Percentiles rank a stretch among this genome's conserved stretches.
phyloP scores from a whole-genome alignment of 805 yeast genomes.

The Tetrapisispora fleetii region DNA sequence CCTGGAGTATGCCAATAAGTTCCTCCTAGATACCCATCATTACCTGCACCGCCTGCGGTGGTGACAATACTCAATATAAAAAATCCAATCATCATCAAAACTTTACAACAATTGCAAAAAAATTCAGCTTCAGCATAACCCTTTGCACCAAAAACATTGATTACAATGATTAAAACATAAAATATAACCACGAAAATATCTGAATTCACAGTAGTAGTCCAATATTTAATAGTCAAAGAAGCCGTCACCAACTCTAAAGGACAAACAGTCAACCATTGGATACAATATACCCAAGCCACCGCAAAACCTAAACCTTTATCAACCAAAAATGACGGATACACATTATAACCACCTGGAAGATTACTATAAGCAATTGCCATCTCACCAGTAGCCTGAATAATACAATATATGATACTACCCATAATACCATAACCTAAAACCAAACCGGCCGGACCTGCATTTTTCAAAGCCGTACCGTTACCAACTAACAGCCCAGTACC shows the following conservation, averaged over 20 bases:
- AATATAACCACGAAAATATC: conserved; percentile 51
- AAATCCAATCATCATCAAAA: conserved; percentile 51
- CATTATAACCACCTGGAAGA: conserved; percentile 54
- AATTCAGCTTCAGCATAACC: conserved; percentile 59
- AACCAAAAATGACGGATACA: conserved; percentile 44
- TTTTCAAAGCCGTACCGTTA: conserved; percentile 37
- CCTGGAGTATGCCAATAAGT: conserved; percentile 47
- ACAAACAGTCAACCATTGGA: conserved; percentile 54
- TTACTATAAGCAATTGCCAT: conserved; percentile 50
- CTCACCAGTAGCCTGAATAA: conserved; percentile 58
- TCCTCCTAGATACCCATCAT: conserved; percentile 40
- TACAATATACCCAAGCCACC: conserved; percentile 51
- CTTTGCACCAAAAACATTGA: conserved; percentile 44
- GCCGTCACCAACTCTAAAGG: conserved; percentile 60
- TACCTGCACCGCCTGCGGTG: conserved; percentile 34
- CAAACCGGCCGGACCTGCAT: conserved; percentile 40
- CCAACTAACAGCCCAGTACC: conserved; percentile 68
- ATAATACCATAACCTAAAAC: conserved; percentile 49
- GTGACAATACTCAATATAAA: conserved; percentile 42
- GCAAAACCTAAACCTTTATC: conserved; percentile 53
- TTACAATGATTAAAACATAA: conserved; percentile 34
- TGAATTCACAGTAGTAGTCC: conserved; percentile 46
- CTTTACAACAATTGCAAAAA: conserved; percentile 55
- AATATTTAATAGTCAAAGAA: conserved; percentile 48
- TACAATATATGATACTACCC: conserved; percentile 48